Conservation (phyloP, 2,329 filamentous ascomycete species). For the Atkinsonella hypoxylon region DNA sequence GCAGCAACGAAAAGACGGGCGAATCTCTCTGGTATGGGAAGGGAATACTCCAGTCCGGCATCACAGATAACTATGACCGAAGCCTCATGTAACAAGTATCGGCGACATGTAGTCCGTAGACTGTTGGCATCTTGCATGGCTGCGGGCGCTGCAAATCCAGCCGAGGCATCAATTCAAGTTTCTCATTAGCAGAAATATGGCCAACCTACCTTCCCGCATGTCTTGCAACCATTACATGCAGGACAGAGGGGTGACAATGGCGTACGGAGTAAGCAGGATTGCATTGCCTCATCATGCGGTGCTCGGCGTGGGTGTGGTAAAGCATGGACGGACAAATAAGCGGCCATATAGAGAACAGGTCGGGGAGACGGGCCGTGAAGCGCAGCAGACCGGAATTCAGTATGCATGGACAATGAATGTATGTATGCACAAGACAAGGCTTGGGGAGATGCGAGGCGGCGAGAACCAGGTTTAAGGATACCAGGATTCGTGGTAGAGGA, state of each 20-base stretch:
- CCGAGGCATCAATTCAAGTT: background rate
- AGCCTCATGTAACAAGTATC: no score
- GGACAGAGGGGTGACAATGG: background rate
- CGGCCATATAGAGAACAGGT: background rate
- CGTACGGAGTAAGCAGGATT: background rate
- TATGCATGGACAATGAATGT: background rate
- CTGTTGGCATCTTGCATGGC: background rate
- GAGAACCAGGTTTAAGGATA: no score
- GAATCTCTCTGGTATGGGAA: no score
- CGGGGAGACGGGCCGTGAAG: background rate
- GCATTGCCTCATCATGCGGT: background rate
- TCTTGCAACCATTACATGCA: background rate
- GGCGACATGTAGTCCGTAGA: no score
- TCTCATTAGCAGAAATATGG: background rate
- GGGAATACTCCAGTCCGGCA: no score
- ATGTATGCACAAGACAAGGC: background rate
- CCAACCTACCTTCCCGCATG: background rate
- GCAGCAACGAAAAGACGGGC: no score
- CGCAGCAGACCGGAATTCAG: background rate
- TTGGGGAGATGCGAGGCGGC: background rate
- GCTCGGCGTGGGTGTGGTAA: background rate
- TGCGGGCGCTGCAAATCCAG: background rate
- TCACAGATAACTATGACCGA: no score
- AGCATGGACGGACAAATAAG: background rate
- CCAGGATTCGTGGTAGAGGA: background rate